A percentile compares a stretch with the other conserved stretches of the same genome.
Conservation (phyloP, 1,284 basidiomycete genomes). For the Tremellales sp. region DNA sequence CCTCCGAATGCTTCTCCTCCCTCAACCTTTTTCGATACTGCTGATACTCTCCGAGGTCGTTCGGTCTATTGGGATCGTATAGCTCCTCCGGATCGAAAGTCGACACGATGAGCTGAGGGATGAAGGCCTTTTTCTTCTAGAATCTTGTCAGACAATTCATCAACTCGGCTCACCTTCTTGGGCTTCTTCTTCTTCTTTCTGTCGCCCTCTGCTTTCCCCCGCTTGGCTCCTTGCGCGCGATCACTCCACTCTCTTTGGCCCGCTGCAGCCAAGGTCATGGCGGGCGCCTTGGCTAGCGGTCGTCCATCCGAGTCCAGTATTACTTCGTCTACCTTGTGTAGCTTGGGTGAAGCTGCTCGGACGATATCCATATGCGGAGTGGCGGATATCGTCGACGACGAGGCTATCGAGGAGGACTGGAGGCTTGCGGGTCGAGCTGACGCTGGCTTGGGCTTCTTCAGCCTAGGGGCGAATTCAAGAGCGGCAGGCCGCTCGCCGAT, state of each 20-base stretch:
- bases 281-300: conserved; percentile 39
- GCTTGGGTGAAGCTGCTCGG: conserved; percentile 10
- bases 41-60: conserved; percentile 48
- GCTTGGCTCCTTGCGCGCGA: conserved; percentile 8
- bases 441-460: conserved; percentile 26
- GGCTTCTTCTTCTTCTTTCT: conserved; percentile 35
- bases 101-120: conserved; percentile 26
- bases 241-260: conserved; percentile 4
- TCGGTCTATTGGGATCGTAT: conserved; percentile 47
- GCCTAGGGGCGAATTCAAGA: conserved; percentile 44
- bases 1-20: conserved; percentile 30
- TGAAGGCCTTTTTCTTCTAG: conserved; percentile 17
- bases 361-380: conserved; percentile 14
- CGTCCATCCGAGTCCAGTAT: conserved; percentile 32
- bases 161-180: conserved; percentile 29
- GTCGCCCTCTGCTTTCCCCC: conserved; percentile 17
- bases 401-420: conserved; percentile 11
- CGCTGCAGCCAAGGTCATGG: conserved; percentile 37
- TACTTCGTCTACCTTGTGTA: conserved; percentile 16
- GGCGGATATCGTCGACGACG: conserved; percentile 5
- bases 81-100: conserved; percentile 45
- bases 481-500: conserved; percentile 30
- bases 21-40: conserved; percentile 36
- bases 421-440: conserved; percentile 11
- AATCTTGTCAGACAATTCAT: neutral